Base-by-base conservation (phyloP, 1,139 yeast genomes). In the Sugiyamaella pinicola region DNA sequence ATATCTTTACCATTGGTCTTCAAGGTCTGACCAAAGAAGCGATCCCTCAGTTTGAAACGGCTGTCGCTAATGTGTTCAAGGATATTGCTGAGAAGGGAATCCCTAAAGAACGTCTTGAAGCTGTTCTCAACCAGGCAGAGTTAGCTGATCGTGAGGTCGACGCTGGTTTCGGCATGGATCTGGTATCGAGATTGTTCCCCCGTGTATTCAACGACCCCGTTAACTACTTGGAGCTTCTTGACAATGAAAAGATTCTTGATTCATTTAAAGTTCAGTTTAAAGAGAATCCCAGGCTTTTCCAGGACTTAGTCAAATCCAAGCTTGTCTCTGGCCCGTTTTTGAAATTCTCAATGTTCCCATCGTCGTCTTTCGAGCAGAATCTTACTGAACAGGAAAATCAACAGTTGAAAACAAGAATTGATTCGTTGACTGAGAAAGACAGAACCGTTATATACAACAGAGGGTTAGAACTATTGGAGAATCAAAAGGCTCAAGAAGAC, bases 61-160 rank as follows among this genome's bases (percentile, higher is more conserved):
- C 75, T 10, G 76, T 89, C 4, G 58, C 68, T 15, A 70, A 71
- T 0, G 69, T 73, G 0, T 54, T 74, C 13, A 61, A 66, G 3
- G 64, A 70, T 19, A 68, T 76, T 38, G 65, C 65, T 19, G 55
- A 58, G 10, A 58, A 65, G 9, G 79, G 79, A 0, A 78, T 85
- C 55, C 83, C 85, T 41, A 74, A 77, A 38, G 76, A 80, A 31
- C 82, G 91, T 61, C 79, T 93, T 15, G 85, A 87, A 53, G 98
- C 96, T 0, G 80, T 93, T 44, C 75, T 95, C 42, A 95, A 90
- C 68, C 98, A 91, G 67, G 75, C 91, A 41, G 99, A 93, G 67
- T 73, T 93, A 37, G 74, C 83, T 41, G 85, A 88, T 68, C 87
- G 89, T 62, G 91, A 88, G 60, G 95, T 90, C 58, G 90, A 86